Base-by-base conservation (phyloP, 2,329 filamentous ascomycete species). In the Emmonsia crescens region DNA sequence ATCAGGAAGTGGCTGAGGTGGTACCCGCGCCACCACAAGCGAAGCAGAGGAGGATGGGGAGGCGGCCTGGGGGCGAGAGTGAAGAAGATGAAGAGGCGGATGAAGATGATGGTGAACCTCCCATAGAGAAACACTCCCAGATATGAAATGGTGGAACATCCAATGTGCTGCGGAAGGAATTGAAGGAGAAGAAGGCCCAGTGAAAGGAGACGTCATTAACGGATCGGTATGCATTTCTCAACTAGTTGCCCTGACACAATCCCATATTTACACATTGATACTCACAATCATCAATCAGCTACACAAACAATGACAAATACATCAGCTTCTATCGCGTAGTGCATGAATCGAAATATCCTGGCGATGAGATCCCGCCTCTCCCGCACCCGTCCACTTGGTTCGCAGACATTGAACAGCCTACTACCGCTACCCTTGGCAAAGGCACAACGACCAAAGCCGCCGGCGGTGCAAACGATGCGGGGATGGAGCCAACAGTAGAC, bases 381-480 rank as follows among this genome's bases (percentile, higher is more conserved):
- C 82, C 84, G 0, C 78, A 83, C 58, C 72, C 81, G 12, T 81
- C 79, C 14, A 82, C 83, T 12, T 89, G 86, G 86, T 89, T 89
- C 69, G 69, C 75, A 4, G 77, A 80, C 16, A 54, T 64, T 27
- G 67, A 63, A 19, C 31, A 62, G 44, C 60, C 38, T 66, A 64
- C 68, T 48, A 70, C 71, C 66, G 68, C 69, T 58, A 71, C 69
- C 60, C n/a, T n/a, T n/a, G n/a, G n/a, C n/a, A n/a, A n/a, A n/a
- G n/a, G n/a, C n/a, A n/a, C n/a, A n/a, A n/a, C n/a, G n/a, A 65
- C 69, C n/a, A n/a, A n/a, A n/a, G n/a, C n/a, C n/a, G n/a, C n/a
- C 57, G 73, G 70, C 66, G 74, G 59, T 63, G 61, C n/a, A 16
- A 44, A 57, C 12, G 12, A 16, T 12, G 33, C 6, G 16, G n/a